Evolutionary conservation across 1,139 yeast species (phyloP).

Genomic region (Kurtzmaniella quercitrusa): DNA sequence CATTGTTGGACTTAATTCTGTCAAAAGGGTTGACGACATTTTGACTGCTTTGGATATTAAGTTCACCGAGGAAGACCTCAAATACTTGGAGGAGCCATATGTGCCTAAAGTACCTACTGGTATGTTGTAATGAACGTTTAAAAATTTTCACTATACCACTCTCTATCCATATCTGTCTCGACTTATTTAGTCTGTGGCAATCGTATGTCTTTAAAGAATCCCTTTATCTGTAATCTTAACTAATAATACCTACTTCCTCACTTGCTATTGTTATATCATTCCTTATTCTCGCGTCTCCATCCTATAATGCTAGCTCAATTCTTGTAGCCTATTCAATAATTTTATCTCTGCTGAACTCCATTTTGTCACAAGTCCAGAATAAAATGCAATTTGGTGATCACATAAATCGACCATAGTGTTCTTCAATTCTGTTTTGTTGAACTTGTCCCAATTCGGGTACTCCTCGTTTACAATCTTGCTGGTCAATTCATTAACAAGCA

Average conservation of each 20-base stretch:
- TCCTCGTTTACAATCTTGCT: constrained; percentile 74
- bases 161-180: too few species aligned
- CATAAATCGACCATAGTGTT: constrained; percentile 66
- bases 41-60: constrained; percentile 37
- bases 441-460: constrained; percentile 75
- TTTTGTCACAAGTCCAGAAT: constrained; percentile 62
- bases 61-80: constrained; percentile 42
- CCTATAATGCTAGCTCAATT: constrained; percentile 14
- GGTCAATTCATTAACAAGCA: constrained; percentile 52
- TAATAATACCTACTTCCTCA: too few species aligned
- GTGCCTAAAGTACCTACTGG: constrained; percentile 17
- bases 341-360: constrained; percentile 62
- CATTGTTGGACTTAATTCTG: constrained; percentile 51
- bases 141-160: too few species aligned
- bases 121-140: background rate
- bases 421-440: constrained; percentile 75
- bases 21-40: constrained; percentile 51
- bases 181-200: too few species aligned
- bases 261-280: too few species aligned
- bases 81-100: constrained; percentile 49
- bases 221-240: too few species aligned
- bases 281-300: background rate
- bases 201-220: too few species aligned
- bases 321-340: constrained; percentile 36
- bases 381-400: constrained; percentile 72